Conservation (phyloP, 345 rosid genomes). For the Hypericum perforatum region DNA sequence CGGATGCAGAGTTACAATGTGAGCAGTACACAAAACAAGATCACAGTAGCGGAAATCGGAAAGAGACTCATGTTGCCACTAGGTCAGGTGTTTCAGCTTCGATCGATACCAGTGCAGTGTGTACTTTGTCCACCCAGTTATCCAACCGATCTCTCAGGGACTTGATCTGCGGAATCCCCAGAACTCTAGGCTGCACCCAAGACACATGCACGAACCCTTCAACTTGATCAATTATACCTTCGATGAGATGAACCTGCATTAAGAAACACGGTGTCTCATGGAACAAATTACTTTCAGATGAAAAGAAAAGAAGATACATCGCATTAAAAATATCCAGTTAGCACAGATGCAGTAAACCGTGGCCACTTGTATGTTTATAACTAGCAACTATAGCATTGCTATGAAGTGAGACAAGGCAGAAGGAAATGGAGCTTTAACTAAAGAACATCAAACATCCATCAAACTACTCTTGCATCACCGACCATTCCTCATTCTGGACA, state of each 20-base stretch:
- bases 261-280: too few species aligned
- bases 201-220: conserved; percentile 83
- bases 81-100: conserved; percentile 99
- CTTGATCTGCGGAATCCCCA: conserved; percentile 87
- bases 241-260: conserved; percentile 85
- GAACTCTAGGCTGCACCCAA: conserved; percentile 98
- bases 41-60: neutral
- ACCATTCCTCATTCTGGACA: too few species aligned
- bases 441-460: too few species aligned
- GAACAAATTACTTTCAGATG: too few species aligned
- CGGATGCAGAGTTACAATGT: conserved; percentile 1
- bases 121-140: conserved; percentile 80
- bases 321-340: too few species aligned
- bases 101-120: conserved; percentile 61
- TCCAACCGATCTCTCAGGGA: conserved; percentile 81
- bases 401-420: neutral
- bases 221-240: conserved; percentile 96
- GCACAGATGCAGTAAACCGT: too few species aligned
- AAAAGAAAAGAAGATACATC: too few species aligned
- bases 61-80: conserved; percentile 46
- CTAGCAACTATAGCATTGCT: too few species aligned
- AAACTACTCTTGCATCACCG: too few species aligned
- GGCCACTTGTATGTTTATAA: too few species aligned
- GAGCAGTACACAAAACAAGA: conserved; percentile 8
- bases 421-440: neutral